Percentiles rank a stretch among this genome's conserved stretches.
Evolutionary conservation across 2,329 filamentous ascomycete species (phyloP).

Genomic region (Penicillium sp.): DNA sequence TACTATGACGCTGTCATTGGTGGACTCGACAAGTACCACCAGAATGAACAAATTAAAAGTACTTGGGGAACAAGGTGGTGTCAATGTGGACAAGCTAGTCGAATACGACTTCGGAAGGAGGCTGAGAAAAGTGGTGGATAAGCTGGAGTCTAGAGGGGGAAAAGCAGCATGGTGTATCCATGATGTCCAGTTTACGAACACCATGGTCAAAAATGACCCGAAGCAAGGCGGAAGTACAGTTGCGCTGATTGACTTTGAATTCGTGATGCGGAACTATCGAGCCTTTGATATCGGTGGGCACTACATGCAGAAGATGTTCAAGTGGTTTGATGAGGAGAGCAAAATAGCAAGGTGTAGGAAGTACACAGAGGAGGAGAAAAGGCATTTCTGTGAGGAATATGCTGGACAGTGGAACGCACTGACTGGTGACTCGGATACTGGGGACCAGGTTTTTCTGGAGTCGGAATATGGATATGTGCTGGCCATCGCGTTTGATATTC

Average conservation of each 20-base stretch:
- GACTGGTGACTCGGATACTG: slow-evolving; percentile 23
- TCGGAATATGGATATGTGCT: slow-evolving; percentile 22
- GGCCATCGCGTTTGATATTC: slow-evolving; percentile 22
- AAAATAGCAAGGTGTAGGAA: slow-evolving; percentile 17
- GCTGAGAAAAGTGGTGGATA: slow-evolving; percentile 10
- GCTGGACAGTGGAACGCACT: slow-evolving; percentile 20
- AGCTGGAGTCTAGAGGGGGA: slow-evolving; percentile 12
- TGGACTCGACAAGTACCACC: slow-evolving; percentile 14
- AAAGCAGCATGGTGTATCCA: slow-evolving; percentile 24
- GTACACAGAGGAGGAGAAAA: slow-evolving; percentile 22
- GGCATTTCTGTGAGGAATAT: slow-evolving; percentile 24
- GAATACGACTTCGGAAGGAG: slow-evolving; percentile 19
- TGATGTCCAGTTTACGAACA: slow-evolving; percentile 25
- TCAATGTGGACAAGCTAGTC: slow-evolving; percentile 19
- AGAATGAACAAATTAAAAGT: slow-evolving; percentile 19
- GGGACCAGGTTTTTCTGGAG: slow-evolving; percentile 20
- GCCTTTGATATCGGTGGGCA: slow-evolving; percentile 24
- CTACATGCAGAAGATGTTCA: slow-evolving; percentile 27
- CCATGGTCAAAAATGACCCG: slow-evolving; percentile 17
- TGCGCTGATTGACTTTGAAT: slow-evolving; percentile 21
- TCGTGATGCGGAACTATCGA: slow-evolving; percentile 23
- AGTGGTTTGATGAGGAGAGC: slow-evolving; percentile 24
- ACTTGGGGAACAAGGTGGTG: slow-evolving; percentile 19
- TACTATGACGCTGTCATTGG: slow-evolving; percentile 12
- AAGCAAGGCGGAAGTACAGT: slow-evolving; percentile 19